Conservation (phyloP, 108 stramenopile species). For the Discostella stelligeroides region DNA sequence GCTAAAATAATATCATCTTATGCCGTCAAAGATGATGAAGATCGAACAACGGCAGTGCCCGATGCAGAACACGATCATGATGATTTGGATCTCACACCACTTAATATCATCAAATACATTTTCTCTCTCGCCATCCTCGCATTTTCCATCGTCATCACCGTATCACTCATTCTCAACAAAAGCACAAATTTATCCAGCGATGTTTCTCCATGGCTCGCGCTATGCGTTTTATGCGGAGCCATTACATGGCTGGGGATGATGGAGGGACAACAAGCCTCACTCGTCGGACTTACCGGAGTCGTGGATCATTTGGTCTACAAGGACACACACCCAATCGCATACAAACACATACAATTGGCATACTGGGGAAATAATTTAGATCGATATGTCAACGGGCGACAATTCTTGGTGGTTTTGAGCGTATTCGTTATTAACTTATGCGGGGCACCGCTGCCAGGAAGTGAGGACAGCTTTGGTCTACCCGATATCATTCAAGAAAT, state of each 20-base stretch:
- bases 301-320: conserved; percentile 56
- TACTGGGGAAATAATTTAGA: conserved; percentile 77
- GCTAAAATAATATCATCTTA: not conserved
- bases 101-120: conserved; percentile 33
- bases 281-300: conserved; percentile 64
- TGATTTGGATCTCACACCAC: conserved; percentile 1
- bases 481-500: conserved; percentile 35
- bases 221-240: conserved; percentile 53
- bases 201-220: conserved; percentile 51
- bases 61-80: not conserved
- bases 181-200: conserved; percentile 49
- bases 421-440: conserved; percentile 64
- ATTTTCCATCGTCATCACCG: conserved; percentile 59
- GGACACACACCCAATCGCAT: conserved; percentile 55
- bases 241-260: conserved; percentile 69
- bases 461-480: conserved; percentile 37
- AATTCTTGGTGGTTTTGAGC: conserved; percentile 64
- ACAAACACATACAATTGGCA: conserved; percentile 46
- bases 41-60: not conserved
- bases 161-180: conserved; percentile 56
- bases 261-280: conserved; percentile 72
- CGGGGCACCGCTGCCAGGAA: conserved; percentile 46
- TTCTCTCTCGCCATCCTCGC: conserved; percentile 48
- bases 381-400: conserved; percentile 68
- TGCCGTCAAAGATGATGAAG: not conserved